Evolutionary conservation across 768 basidiomycete genomes (phyloP), one percentile per base, ranked within the genome.

Genomic region (Phlegmacium glaucopus): DNA sequence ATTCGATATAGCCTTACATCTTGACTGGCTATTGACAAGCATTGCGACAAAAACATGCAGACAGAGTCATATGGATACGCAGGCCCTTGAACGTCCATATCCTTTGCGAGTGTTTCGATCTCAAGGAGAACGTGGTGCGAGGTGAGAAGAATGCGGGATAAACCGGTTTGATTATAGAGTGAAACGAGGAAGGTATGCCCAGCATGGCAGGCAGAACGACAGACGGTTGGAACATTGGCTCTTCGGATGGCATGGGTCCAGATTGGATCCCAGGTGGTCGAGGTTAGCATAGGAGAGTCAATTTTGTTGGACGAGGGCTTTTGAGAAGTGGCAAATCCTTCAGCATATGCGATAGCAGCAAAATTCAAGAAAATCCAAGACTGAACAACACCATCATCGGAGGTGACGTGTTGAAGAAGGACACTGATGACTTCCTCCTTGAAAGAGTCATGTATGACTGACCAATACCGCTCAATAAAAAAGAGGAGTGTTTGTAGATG

Each of bases 31-130:
- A 91, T 71, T 13, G 72, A 75, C 39, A 97, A 70, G 46, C 82
- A 85, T 22, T 78, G 70, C 5, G 78, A 69, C 39, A 97, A 72
- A 61, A 98, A 92, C 47, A 74, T 71, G 71, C 94, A 96, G 32
- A 95, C 91, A 1, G 94, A 83, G 60, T 99, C 96, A 57, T 78
- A 88, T 0, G 94, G 92, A 57, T 80, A 85, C 11, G 82, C 70
- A 2, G 94, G 94, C 0, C 94, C 94, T 66, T 98, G 95, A 12
- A 96, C 78, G 53, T 91, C 87, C 48, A 99, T 72, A 52, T 95
- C 90, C 51, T 85, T 85, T 1, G 83, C 78, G 39, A 97, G 70
- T 0, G 75, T 72, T 60, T 93, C 92, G 40, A 97, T 82, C 61
- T 94, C 92, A 2, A 67, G 58, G 11, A 89, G 71, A 38, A 87